Evolutionary conservation across 2,329 filamentous ascomycete species (phyloP), one percentile per base, ranked within the genome.

Genomic region (Myotisia sp.): DNA sequence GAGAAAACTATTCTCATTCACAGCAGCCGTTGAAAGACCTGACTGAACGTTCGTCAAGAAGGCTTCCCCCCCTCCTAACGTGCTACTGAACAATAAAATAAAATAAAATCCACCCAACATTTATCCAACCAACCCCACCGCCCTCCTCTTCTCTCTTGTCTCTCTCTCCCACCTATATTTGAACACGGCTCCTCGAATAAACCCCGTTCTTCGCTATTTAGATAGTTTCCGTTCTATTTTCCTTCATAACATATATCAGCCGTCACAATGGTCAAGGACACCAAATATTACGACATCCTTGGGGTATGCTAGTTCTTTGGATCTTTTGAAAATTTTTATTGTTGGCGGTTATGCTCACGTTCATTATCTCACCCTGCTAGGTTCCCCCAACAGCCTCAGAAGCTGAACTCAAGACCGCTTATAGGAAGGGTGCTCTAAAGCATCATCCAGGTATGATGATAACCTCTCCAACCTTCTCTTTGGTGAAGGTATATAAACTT

Each of bases 341-440:
- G n/a, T n/a, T n/a, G n/a, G n/a, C n/a, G n/a, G n/a, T n/a, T n/a
- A n/a, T n/a, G n/a, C n/a, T n/a, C n/a, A n/a, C n/a, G n/a, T n/a
- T 9, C n/a, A 20, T 21, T 36, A 31, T 39, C 34, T 24, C 19
- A 30, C 34, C n/a, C 29, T 14, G 12, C 18, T 46, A 92, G 83
- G 81, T 92, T 47, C 45, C 79, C 49, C 78, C 83, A 44, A 76
- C 71, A 50, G 82, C 81, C 45, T 79, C 79, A 39, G 87, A 95
- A 50, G 67, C 77, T 47, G 80, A 94, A 62, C 66, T 98, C 45
- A 94, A 90, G 68, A 85, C 86, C 53, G 85, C 87, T 22, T 98
- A 98, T 63, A 83, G 86, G 56, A 94, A 92, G 59, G 76, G 82
- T 38, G 90, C 90, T 13, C 69, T 98, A 42, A 85, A 78, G 58